Evolutionary conservation across 306 rosid genomes (phyloP).

Genomic region (Hylodesmum podocarpum): DNA sequence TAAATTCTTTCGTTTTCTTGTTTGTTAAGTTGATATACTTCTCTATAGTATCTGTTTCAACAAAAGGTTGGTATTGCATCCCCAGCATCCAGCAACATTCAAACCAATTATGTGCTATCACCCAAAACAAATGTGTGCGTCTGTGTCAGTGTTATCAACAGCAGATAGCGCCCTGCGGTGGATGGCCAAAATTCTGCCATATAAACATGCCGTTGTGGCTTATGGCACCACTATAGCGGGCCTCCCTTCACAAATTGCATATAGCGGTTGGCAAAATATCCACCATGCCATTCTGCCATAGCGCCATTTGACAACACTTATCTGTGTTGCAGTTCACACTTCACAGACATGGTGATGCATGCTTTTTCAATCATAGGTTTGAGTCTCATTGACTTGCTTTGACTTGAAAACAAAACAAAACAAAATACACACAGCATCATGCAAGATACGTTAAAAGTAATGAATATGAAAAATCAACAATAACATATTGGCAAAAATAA

Average conservation of each 20-base stretch:
- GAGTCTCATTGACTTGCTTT: neutral
- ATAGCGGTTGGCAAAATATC: too few species aligned
- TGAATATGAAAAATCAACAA: neutral
- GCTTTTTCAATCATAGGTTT: too few species aligned
- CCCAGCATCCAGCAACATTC: neutral
- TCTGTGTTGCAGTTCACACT: too few species aligned
- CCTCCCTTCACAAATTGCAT: too few species aligned
- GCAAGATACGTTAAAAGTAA: neutral
- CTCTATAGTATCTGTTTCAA: neutral
- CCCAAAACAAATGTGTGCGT: neutral
- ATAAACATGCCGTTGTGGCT: too few species aligned
- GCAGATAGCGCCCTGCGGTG: too few species aligned
- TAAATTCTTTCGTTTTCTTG: neutral
- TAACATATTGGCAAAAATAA: neutral
- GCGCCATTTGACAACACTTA: too few species aligned
- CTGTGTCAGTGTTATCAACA: too few species aligned
- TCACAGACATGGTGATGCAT: too few species aligned
- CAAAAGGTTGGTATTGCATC: neutral
- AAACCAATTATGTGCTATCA: neutral
- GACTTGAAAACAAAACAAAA: neutral
- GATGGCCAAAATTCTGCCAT: too few species aligned
- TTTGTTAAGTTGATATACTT: neutral
- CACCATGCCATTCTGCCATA: too few species aligned
- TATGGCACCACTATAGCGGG: too few species aligned
- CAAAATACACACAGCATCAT: neutral